Base-by-base conservation (phyloP, 1,139 yeast genomes). In the Kodamaea anthophila region DNA sequence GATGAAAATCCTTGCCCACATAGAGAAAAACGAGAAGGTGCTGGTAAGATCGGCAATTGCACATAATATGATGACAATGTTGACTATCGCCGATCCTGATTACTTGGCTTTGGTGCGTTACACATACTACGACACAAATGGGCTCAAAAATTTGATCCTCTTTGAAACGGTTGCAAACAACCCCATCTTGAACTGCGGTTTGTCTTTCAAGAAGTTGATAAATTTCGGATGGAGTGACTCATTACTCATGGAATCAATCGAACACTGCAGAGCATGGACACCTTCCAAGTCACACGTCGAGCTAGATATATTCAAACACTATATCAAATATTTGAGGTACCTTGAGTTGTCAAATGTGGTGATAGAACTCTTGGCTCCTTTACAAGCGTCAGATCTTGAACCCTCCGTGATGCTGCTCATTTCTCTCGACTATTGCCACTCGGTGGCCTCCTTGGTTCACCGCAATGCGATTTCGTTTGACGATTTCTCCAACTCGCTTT, bases 261-360 rank as follows among this genome's bases (percentile, higher is more conserved):
- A 26, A 3, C 26, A 18, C 13, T 4, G 12, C 15, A 19, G 18
- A 14, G 20, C 9, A 14, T 20, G 21, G 27, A n/a, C n/a, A n/a
- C n/a, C n/a, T n/a, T n/a, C n/a, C n/a, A n/a, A n/a, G n/a, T n/a
- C n/a, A n/a, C n/a, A n/a, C n/a, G 15, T 24, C 4, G 74, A 70
- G 36, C 20, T 38, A 5, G 49, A 49, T 3, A 59, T 70, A 23
- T 30, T 66, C 5, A 46, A 42, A 19, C 40, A 41, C 9, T 33
- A 69, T 9, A 37, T 65, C 3, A 43, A 43, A 4, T 70, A 59
- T 40, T 47, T 71, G 36, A 51, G 49, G 26, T 64, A 55, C 30
- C 8, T 18, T 7, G 21, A 18, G 9, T 16, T 24, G 15, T 21
- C 21, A 12, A 8, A n/a, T 6, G 6, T n/a, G 4, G 18, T 16